These are phyloP conservation scores for Neospermospora avenae DNA, from an alignment of 2,329 filamentous ascomycete species.

Conservation along the genomic window DNA sequence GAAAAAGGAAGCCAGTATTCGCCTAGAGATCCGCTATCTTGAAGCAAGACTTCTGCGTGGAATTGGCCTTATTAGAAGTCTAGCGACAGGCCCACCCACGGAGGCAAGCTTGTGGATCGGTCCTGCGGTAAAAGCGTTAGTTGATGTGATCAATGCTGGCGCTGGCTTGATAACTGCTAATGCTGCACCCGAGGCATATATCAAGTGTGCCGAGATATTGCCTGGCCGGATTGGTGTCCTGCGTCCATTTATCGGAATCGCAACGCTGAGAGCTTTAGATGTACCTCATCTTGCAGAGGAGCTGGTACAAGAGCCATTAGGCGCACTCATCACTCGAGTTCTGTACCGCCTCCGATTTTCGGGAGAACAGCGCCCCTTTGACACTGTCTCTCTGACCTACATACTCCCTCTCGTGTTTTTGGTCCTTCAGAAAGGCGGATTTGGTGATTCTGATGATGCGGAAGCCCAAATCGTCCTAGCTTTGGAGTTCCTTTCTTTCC, in stretches of 20 bases:
- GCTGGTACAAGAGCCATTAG: constrained; percentile 75
- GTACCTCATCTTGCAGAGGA: constrained; percentile 69
- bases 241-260: constrained; percentile 80
- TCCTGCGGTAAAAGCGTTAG: constrained; percentile 68
- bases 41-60: constrained; percentile 75
- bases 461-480: constrained; percentile 89
- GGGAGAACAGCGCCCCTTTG: constrained; percentile 91
- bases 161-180: constrained; percentile 80
- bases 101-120: constrained; percentile 88
- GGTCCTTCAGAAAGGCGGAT: constrained; percentile 74
- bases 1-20: constrained; percentile 78
- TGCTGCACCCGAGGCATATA: constrained; percentile 71
- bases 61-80: constrained; percentile 77
- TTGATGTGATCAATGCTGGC: constrained; percentile 74
- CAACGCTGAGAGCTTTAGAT: constrained; percentile 76
- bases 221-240: constrained; percentile 71
- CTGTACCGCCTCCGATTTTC: constrained; percentile 88
- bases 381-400: constrained; percentile 83
- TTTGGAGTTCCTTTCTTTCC: constrained; percentile 83
- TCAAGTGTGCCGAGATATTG: constrained; percentile 74
- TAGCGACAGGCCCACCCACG: constrained; percentile 84
- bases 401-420: constrained; percentile 77
- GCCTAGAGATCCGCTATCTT: constrained; percentile 65
- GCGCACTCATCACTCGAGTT: constrained; percentile 80
- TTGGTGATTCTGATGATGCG: constrained; percentile 73